Evolutionary conservation across 73 alveolate genomes (phyloP).

Genomic region (Diophrys sp.): DNA sequence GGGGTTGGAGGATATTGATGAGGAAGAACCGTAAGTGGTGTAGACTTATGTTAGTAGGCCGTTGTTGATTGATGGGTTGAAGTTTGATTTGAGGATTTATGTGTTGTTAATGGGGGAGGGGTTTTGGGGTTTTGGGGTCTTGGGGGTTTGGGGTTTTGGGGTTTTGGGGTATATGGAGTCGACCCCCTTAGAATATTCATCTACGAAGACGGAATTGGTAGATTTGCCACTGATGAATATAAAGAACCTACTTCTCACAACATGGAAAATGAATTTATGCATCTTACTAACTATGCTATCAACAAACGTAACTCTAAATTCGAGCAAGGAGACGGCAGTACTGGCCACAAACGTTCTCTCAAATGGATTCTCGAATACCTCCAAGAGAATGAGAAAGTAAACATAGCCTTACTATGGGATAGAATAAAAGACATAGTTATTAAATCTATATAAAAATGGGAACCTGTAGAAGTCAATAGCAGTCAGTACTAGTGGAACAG

Average conservation of each 20-base stretch:
- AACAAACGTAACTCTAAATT: constrained; percentile 78
- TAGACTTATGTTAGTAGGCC: constrained; percentile 89
- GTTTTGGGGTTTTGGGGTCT: no score
- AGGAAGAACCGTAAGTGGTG: constrained; percentile 85
- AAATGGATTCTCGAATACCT: no score
- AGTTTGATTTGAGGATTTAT: constrained; percentile 93
- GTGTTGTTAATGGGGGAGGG: constrained; percentile 75
- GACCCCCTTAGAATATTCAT: constrained; percentile 76
- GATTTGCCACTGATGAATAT: constrained; percentile 80
- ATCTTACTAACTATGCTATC: no score
- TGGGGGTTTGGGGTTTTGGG: no score
- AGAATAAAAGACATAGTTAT: constrained; percentile 5
- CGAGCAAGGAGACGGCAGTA: constrained; percentile 49
- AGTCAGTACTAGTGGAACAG: no score
- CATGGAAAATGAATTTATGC: constrained; percentile 65
- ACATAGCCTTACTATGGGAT: no score
- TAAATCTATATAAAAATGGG: no score
- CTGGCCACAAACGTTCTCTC: constrained; percentile 51
- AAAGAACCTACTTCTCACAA: constrained; percentile 35
- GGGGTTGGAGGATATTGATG: constrained; percentile 74
- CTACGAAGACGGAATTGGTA: constrained; percentile 75
- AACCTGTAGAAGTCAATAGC: no score
- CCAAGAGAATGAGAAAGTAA: no score
- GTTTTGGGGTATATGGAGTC: constrained; percentile 12
- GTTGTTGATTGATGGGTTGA: constrained; percentile 86